A percentile compares a stretch with the other conserved stretches of the same genome.
Evolutionary conservation across 1,139 yeast genomes (phyloP).

Genomic region (Saccharomyces hybrid): DNA sequence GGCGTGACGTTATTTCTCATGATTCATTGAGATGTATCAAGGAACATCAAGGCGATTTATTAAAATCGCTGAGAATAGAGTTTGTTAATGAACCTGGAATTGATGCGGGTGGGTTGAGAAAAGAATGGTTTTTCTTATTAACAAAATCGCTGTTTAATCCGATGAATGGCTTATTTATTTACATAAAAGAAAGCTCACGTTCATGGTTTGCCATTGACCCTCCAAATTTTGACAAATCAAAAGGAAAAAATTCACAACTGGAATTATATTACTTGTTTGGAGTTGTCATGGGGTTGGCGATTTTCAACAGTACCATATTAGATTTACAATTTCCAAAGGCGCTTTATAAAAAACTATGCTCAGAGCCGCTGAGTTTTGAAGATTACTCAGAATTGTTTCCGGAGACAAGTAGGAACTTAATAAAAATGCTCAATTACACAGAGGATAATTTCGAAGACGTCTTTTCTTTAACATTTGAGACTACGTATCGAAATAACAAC

Average conservation of each 20-base stretch:
- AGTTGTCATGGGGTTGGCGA: constrained; percentile 79
- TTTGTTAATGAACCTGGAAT: constrained; percentile 85
- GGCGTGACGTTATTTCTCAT: constrained; percentile 58
- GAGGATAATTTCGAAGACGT: constrained; percentile 40
- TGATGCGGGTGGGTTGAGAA: constrained; percentile 89
- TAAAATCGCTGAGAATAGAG: constrained; percentile 69
- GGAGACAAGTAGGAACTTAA: constrained; percentile 50
- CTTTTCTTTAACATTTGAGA: constrained; percentile 44
- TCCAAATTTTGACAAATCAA: constrained; percentile 27
- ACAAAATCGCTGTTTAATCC: constrained; percentile 65
- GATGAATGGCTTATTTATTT: constrained; percentile 51
- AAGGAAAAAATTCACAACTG: constrained; percentile 21
- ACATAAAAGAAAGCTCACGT: constrained; percentile 60
- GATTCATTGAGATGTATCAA: constrained; percentile 72
- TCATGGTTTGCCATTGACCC: constrained; percentile 66
- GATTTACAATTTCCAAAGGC: constrained; percentile 73
- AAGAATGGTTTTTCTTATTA: constrained; percentile 83
- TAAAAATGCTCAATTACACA: constrained; percentile 44
- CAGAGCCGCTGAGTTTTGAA: constrained; percentile 45
- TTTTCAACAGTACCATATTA: constrained; percentile 80
- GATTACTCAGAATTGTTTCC: constrained; percentile 71
- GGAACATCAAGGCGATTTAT: constrained; percentile 47
- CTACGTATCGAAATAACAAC: constrained; percentile 37
- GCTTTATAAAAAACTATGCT: constrained; percentile 65
- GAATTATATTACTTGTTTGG: constrained; percentile 68